A percentile compares a stretch with the other conserved stretches of the same genome.
Conservation (phyloP, 2,329 filamentous ascomycete genomes). For the Septoria petroselini region DNA sequence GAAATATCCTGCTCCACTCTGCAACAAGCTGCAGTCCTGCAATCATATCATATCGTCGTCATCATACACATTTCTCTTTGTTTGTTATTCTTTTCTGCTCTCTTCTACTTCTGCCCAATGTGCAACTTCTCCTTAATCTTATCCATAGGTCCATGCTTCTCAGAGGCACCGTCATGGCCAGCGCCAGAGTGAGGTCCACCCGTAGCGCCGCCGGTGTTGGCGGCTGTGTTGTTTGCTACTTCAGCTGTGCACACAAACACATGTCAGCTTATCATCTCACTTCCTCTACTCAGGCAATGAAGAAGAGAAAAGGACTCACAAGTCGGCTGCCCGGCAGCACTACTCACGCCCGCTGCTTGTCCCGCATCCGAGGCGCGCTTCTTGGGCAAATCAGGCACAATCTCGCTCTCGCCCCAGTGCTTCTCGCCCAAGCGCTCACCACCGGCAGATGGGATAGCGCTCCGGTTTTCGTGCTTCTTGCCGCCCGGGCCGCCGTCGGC, state of each 20-base stretch:
- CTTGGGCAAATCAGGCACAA: constrained; percentile 33
- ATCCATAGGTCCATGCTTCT: constrained; percentile 31
- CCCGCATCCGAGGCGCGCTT: constrained; percentile 9
- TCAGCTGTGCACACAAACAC: background rate
- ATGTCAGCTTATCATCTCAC: background rate
- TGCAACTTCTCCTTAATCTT: constrained; percentile 33
- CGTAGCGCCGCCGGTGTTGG: constrained; percentile 30
- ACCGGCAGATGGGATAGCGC: constrained; percentile 36
- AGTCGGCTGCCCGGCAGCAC: constrained; percentile 30
- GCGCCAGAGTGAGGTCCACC: constrained; percentile 7
- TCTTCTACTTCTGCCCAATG: constrained; percentile 27
- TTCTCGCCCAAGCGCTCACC: constrained; percentile 34
- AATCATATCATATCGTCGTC: background rate
- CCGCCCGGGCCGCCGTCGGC: constrained; percentile 15
- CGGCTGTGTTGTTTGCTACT: constrained; percentile 30
- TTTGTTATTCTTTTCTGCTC: too few relatives aligned
- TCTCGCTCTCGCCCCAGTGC: constrained; percentile 39
- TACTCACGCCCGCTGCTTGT: constrained; percentile 23
- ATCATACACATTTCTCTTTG: background rate
- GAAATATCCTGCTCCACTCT: too few relatives aligned
- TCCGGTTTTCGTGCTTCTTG: constrained; percentile 27
- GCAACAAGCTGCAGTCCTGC: too few relatives aligned
- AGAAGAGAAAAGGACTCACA: constrained; percentile 27
- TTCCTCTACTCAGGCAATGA: background rate
- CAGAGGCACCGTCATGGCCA: constrained; percentile 10